These are phyloP conservation scores for Ceratobasidium sp. DNA, from an alignment of 1,284 basidiomycete species.

Conservation along the genomic window DNA sequence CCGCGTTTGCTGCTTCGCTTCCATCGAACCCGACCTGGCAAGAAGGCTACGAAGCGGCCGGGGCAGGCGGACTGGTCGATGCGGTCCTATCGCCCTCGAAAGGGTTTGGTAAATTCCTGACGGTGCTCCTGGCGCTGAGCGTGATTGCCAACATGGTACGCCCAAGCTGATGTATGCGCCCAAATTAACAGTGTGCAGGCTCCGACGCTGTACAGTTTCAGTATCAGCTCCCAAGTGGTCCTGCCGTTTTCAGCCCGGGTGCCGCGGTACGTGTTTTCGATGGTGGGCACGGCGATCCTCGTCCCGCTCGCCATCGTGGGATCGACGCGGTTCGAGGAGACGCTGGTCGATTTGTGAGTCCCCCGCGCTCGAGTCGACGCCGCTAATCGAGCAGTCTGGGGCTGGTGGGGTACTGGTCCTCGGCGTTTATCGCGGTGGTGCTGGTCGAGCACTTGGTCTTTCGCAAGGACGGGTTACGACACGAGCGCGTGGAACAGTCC, in stretches of 20 bases:
- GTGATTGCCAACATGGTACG: conserved; percentile 80
- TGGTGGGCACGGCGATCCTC: conserved; percentile 77
- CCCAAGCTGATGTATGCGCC: conserved; percentile 57
- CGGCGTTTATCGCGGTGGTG: conserved; percentile 64
- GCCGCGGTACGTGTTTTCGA: conserved; percentile 86
- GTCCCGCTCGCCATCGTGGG: conserved; percentile 73
- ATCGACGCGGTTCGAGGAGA: conserved; percentile 66
- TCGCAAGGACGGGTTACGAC: conserved; percentile 60
- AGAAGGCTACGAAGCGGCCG: conserved; percentile 60
- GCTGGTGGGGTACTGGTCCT: conserved; percentile 65
- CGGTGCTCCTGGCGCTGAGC: conserved; percentile 67
- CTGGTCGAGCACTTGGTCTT: conserved; percentile 70
- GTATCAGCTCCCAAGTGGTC: conserved; percentile 81
- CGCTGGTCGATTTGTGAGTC: conserved; percentile 63
- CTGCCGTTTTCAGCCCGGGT: conserved; percentile 70
- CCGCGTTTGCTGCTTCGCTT: conserved; percentile 66
- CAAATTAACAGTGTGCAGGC: not conserved
- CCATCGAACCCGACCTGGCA: conserved; percentile 72
- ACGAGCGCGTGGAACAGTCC: conserved; percentile 61
- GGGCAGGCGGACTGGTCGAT: conserved; percentile 69
- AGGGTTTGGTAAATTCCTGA: conserved; percentile 74
- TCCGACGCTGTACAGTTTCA: conserved; percentile 73
- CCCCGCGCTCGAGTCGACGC: not conserved
- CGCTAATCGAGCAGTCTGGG: conserved; percentile 5
- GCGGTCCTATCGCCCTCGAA: conserved; percentile 73